Percentiles rank a stretch among this genome's conserved stretches.
phyloP scores from a whole-genome alignment of 768 basidiomycete genomes.

The Termitomyces bulborhizus region DNA sequence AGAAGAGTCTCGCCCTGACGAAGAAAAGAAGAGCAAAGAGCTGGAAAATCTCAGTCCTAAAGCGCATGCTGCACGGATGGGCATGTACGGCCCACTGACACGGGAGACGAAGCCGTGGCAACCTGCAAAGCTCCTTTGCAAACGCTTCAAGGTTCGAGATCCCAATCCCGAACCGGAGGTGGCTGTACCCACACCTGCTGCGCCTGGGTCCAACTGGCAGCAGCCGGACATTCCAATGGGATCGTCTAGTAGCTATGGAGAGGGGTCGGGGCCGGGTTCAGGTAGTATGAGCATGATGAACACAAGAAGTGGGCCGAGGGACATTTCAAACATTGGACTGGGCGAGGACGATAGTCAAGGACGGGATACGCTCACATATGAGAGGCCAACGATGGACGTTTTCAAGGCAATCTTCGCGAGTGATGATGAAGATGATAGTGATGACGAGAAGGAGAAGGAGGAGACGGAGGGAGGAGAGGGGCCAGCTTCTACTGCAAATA shows the following conservation, averaged over 20 bases:
- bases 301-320: conserved; percentile 33
- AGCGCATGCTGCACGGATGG: conserved; percentile 73
- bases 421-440: conserved; percentile 85
- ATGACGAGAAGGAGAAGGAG: conserved; percentile 48
- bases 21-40: conserved; percentile 32
- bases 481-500: conserved; percentile 6
- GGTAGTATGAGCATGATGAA: conserved; percentile 7
- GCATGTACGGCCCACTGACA: conserved; percentile 89
- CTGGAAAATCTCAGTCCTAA: conserved; percentile 68
- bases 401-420: conserved; percentile 99
- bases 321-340: conserved; percentile 78
- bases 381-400: conserved; percentile 83
- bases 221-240: conserved; percentile 9
- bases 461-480: conserved; percentile 21
- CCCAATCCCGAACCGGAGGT: conserved; percentile 59
- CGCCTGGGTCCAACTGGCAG: conserved; percentile 15
- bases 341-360: conserved; percentile 93
- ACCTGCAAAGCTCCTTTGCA: conserved; percentile 83
- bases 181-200: conserved; percentile 22
- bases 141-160: conserved; percentile 89
- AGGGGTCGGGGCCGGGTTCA: conserved; percentile 11
- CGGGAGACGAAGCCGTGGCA: conserved; percentile 70
- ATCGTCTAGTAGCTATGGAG: background rate
- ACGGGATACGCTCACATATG: conserved; percentile 79
- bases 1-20: conserved; percentile 37